A percentile compares a stretch with the other conserved stretches of the same genome.
Conservation (phyloP, 2,329 filamentous ascomycete species). For the Onygenales sp. region DNA sequence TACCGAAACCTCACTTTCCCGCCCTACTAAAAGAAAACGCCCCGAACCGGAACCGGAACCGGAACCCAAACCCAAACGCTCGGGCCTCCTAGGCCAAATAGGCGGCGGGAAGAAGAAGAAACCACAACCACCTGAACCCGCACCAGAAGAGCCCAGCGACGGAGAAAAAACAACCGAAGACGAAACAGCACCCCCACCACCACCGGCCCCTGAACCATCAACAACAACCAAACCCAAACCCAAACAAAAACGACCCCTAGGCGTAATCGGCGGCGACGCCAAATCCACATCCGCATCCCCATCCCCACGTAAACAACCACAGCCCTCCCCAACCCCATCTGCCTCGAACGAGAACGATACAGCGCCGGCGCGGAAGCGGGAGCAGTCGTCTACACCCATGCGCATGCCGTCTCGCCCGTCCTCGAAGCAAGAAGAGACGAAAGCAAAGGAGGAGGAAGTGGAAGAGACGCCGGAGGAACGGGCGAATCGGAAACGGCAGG, state of each 20-base stretch:
- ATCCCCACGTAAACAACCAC: too few relatives aligned
- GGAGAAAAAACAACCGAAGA: constrained; percentile 4
- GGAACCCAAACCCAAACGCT: constrained; percentile 14
- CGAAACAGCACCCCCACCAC: neutral
- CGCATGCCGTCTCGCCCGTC: neutral
- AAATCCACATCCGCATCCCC: too few relatives aligned
- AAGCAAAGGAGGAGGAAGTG: constrained; percentile 9
- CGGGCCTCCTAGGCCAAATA: constrained; percentile 25
- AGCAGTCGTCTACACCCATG: neutral
- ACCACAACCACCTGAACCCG: neutral
- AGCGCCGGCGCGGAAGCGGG: neutral
- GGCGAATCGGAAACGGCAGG: constrained; percentile 45
- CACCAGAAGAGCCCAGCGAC: constrained; percentile 3
- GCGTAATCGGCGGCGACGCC: neutral
- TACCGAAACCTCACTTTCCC: neutral
- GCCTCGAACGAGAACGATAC: neutral
- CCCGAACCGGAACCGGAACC: constrained; percentile 10
- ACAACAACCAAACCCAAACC: too few relatives aligned
- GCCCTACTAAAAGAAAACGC: constrained; percentile 5
- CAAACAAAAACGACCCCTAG: neutral
- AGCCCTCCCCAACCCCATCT: too few relatives aligned
- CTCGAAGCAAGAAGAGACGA: constrained; percentile 10
- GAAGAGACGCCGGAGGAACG: constrained; percentile 41
- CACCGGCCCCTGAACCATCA: too few relatives aligned
- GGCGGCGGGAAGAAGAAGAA: constrained; percentile 13